Conservation (phyloP, 2,329 filamentous ascomycete species). For the Hypoxylon sp. region DNA sequence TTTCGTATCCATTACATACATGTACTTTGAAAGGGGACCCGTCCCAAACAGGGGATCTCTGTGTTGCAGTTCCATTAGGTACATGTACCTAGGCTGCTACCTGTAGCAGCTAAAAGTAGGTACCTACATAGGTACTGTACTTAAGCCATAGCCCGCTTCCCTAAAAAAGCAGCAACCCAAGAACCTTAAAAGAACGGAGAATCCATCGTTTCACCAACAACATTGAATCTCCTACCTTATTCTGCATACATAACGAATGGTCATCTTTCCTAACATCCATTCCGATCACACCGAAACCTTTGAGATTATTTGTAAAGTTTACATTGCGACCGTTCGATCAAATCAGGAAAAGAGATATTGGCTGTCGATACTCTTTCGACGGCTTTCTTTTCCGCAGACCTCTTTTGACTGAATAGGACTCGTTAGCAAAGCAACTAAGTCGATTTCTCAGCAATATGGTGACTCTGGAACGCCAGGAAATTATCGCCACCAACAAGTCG, state of each 20-base stretch:
- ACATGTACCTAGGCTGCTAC: no score
- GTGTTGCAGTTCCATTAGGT: no score
- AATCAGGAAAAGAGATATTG: conserved; percentile 15
- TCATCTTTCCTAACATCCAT: background rate
- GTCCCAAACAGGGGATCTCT: no score
- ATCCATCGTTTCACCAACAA: conserved; percentile 31
- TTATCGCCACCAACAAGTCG: conserved; percentile 84
- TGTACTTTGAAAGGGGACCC: no score
- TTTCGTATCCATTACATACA: background rate
- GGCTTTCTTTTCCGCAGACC: background rate
- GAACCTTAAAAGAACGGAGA: conserved; percentile 18
- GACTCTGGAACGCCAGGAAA: conserved; percentile 68
- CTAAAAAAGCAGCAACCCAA: conserved; percentile 11
- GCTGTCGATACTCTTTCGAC: conserved; percentile 2
- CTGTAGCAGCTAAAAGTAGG: no score
- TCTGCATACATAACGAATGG: background rate
- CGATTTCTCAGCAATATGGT: conserved; percentile 58
- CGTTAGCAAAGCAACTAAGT: background rate
- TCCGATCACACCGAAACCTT: background rate
- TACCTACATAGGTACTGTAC: no score
- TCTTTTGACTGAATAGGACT: background rate
- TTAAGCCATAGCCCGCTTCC: background rate
- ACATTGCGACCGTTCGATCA: background rate
- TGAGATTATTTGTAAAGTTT: background rate
- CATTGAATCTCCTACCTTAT: background rate